These are phyloP conservation scores for Solanum phureja DNA, from an alignment of 257 asterid species.

Conservation along the genomic window DNA sequence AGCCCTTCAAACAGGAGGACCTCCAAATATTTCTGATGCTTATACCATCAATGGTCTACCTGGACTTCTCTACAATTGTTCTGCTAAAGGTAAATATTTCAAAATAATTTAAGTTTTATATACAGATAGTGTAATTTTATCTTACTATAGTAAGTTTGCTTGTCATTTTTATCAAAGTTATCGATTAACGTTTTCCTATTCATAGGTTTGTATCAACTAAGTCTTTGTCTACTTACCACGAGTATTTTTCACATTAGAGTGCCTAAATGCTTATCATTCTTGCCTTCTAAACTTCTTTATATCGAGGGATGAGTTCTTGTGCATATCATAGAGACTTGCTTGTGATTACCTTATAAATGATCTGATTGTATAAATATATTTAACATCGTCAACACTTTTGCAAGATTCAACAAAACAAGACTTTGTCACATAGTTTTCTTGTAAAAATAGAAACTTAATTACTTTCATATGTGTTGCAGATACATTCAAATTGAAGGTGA, in stretches of 20 bases:
- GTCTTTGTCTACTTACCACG: background rate
- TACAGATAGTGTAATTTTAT: background rate
- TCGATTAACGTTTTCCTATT: background rate
- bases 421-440: background rate
- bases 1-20: constrained; percentile 48
- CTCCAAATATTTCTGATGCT: constrained; percentile 57
- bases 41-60: constrained; percentile 59
- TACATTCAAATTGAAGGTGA: constrained; percentile 44
- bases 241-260: too few species aligned
- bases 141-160: background rate
- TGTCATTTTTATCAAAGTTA: background rate
- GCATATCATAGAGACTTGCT: background rate
- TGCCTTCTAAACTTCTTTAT: background rate
- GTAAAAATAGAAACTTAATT: background rate
- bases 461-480: constrained; percentile 17
- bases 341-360: background rate
- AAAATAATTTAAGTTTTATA: background rate
- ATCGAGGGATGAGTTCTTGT: background rate
- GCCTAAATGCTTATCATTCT: background rate
- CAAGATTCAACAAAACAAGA: too few species aligned
- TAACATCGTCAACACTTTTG: too few species aligned
- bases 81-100: constrained; percentile 27
- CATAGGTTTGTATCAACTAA: background rate
- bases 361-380: background rate
- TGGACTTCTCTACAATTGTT: constrained; percentile 49